Conservation (phyloP, 495 filamentous ascomycete species). For the Neurospora discreta region DNA sequence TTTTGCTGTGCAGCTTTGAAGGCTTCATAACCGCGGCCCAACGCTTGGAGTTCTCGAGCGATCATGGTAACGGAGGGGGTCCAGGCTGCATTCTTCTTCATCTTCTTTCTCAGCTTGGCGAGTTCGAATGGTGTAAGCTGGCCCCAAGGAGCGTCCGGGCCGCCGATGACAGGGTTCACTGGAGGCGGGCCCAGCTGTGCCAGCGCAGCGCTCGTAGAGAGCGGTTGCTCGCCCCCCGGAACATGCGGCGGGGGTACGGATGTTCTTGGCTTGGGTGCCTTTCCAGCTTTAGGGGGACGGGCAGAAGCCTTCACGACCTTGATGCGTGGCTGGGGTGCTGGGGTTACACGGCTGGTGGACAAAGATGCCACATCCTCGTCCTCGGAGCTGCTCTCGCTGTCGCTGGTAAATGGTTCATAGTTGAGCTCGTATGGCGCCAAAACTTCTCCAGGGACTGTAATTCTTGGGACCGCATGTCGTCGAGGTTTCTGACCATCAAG, state of each 20-base stretch:
- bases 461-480: conserved; percentile 31
- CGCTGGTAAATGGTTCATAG: conserved; percentile 38
- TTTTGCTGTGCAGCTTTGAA: conserved; percentile 58
- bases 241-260: conserved; percentile 44
- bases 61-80: conserved; percentile 95
- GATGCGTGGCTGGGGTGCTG: conserved; percentile 28
- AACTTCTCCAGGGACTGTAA: conserved; percentile 48
- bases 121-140: conserved; percentile 87
- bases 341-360: conserved; percentile 19
- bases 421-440: conserved; percentile 45
- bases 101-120: conserved; percentile 79
- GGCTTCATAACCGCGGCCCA: conserved; percentile 66
- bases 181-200: conserved; percentile 70
- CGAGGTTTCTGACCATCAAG: conserved; percentile 43
- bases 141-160: conserved; percentile 75
- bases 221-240: conserved; percentile 34
- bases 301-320: conserved; percentile 24
- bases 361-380: conserved; percentile 23
- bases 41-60: conserved; percentile 64
- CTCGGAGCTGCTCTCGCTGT: conserved; percentile 32
- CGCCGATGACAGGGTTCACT: conserved; percentile 61
- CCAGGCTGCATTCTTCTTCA: conserved; percentile 99
- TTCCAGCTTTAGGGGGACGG: conserved; percentile 27
- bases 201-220: conserved; percentile 75
- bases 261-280: conserved; percentile 21